Evolutionary conservation across 2,329 filamentous ascomycete species (phyloP).

Genomic region (Epichloe uncinata): DNA sequence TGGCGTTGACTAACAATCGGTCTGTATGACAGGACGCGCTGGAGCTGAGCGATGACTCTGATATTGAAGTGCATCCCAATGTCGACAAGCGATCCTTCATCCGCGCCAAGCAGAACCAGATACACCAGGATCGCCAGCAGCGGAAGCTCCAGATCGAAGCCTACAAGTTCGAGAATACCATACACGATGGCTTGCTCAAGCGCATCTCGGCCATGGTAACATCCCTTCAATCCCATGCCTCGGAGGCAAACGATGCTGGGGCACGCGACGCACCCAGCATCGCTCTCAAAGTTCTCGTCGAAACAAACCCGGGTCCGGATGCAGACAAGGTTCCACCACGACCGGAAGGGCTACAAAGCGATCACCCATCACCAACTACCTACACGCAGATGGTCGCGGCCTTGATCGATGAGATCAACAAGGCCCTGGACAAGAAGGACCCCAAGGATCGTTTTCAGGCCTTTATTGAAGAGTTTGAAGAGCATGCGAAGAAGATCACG

Average conservation of each 20-base stretch:
- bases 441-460: constrained; percentile 54
- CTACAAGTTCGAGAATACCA: constrained; percentile 78
- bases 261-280: constrained; percentile 57
- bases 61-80: constrained; percentile 96
- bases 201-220: constrained; percentile 71
- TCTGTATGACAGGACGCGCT: constrained; percentile 56
- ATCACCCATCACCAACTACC: constrained; percentile 60
- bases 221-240: constrained; percentile 60
- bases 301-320: constrained; percentile 57
- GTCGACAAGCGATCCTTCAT: constrained; percentile 98
- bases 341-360: constrained; percentile 65
- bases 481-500: constrained; percentile 65
- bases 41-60: constrained; percentile 95
- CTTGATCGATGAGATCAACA: constrained; percentile 86
- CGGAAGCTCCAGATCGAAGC: constrained; percentile 82
- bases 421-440: constrained; percentile 65
- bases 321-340: constrained; percentile 63
- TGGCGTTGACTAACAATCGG: background rate
- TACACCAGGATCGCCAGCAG: constrained; percentile 79
- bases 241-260: constrained; percentile 40
- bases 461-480: constrained; percentile 69
- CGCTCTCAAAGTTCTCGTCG: constrained; percentile 81
- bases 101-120: constrained; percentile 93
- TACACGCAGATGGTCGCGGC: constrained; percentile 98
- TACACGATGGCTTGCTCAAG: constrained; percentile 81